Evolutionary conservation across 805 yeast species (phyloP).

Genomic region (Kodamaea nitidulidarum): DNA sequence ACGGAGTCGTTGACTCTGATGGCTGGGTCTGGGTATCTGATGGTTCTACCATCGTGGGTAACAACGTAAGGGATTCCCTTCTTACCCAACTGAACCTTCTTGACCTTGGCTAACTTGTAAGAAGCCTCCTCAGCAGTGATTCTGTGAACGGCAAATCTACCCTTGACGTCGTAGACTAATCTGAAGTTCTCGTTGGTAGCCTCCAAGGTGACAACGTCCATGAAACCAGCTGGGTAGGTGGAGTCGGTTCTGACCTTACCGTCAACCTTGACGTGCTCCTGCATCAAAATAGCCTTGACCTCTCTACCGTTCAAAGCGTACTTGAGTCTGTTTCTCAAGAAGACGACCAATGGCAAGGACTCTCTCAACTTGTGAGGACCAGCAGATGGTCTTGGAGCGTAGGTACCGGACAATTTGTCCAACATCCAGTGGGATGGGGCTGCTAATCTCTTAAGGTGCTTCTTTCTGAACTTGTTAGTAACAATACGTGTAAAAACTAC

Average conservation of each 20-base stretch:
- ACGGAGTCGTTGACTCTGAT: conserved; percentile 97
- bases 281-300: conserved; percentile 33
- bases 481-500: neutral
- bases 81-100: conserved; percentile 97
- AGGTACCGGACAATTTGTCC: conserved; percentile 99
- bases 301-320: conserved; percentile 33
- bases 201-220: conserved; percentile 96
- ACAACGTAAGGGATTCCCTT: conserved; percentile 97
- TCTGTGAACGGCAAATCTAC: conserved; percentile 99
- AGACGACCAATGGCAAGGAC: conserved; percentile 29
- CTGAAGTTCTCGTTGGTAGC: conserved; percentile 99
- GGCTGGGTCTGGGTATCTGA: conserved; percentile 98
- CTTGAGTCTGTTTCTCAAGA: conserved; percentile 34
- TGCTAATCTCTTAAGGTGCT: conserved; percentile 98
- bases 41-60: conserved; percentile 99
- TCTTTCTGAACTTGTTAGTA: conserved; percentile 65
- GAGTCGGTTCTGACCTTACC: conserved; percentile 34
- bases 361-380: conserved; percentile 66
- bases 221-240: conserved; percentile 99
- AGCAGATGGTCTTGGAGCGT: conserved; percentile 99
- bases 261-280: conserved; percentile 31
- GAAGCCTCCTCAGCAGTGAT: conserved; percentile 98
- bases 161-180: conserved; percentile 96
- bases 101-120: conserved; percentile 97
- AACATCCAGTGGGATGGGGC: conserved; percentile 99